Conservation (phyloP, 208 protist species). For the Leptomonas pyrrhocoris region DNA sequence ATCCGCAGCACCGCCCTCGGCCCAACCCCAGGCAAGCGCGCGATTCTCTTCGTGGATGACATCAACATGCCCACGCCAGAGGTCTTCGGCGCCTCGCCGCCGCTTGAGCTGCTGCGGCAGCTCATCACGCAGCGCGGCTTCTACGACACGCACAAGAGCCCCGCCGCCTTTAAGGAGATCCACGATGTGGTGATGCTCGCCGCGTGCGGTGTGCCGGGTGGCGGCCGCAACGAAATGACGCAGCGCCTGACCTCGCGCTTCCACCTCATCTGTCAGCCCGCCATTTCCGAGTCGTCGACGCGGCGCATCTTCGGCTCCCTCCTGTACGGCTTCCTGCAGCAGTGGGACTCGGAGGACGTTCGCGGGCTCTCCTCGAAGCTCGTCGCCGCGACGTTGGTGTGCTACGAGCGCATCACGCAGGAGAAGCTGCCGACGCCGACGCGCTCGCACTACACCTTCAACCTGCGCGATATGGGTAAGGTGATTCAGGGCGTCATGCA, state of each 20-base stretch:
- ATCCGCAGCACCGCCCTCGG: slow-evolving; percentile 87
- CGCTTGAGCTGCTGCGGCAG: slow-evolving; percentile 95
- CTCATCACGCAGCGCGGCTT: slow-evolving; percentile 93
- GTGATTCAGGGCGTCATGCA: slow-evolving; percentile 97
- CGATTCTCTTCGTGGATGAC: slow-evolving; percentile 95
- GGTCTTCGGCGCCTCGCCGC: slow-evolving; percentile 94
- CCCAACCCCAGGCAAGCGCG: slow-evolving; percentile 87
- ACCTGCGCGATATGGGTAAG: slow-evolving; percentile 97
- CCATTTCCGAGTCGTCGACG: slow-evolving; percentile 86
- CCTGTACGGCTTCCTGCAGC: slow-evolving; percentile 87
- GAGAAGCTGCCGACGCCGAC: slow-evolving; percentile 97
- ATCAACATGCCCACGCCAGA: slow-evolving; percentile 96
- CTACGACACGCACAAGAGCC: slow-evolving; percentile 94
- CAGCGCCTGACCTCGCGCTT: slow-evolving; percentile 93
- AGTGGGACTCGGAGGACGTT: slow-evolving; percentile 64
- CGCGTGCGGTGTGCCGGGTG: slow-evolving; percentile 95
- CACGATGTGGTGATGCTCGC: slow-evolving; percentile 90
- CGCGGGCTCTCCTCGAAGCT: slow-evolving; percentile 65
- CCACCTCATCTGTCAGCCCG: slow-evolving; percentile 93
- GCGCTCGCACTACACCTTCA: slow-evolving; percentile 99
- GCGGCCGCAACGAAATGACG: slow-evolving; percentile 94
- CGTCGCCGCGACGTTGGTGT: slow-evolving; percentile 91
- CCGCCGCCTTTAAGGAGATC: slow-evolving; percentile 92
- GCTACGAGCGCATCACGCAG: slow-evolving; percentile 94
- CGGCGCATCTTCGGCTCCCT: slow-evolving; percentile 96